Base-by-base conservation (phyloP, 129 eudicot species). In the sunflower (Helianthus annuus) region DNA sequence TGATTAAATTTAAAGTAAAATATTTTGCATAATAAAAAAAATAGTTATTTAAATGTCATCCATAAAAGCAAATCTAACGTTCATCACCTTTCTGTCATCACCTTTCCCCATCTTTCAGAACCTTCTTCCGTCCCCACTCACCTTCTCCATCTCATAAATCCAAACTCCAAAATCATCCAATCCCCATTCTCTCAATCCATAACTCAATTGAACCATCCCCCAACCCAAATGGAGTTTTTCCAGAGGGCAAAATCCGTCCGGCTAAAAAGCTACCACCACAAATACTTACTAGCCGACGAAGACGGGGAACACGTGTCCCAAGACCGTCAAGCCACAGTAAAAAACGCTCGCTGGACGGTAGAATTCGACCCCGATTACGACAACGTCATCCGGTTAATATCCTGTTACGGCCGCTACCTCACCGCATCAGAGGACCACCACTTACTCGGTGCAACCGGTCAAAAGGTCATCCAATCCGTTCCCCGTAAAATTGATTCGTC, bases 401-500 rank as follows among this genome's bases (percentile, higher is more conserved):
- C 91, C 15, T 81, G 88, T 69, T 85, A 46, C 34, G 85, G 80
- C 15, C 75, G 70, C 17, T 88, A 85, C 76, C 68, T 88, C 7
- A 88, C 91, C 8, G 96, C 96, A 11, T 76, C 89, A 11, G 87
- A 83, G 55, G 91, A 88, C 2, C 82, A 72, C 4, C 78, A 69
- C 46, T 68, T 79, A 11, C 86, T 88, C 17, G 91, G 91, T 3
- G 85, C 80, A 4, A 85, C 89, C 8, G 96, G 96, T 17, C 82
- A 78, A 54, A 83, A 79, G 39, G 91, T 86, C n/a, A 48, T 78
- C n/a, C 96, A 89, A 72, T 76, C 71, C 1, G 0, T 62, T 45
- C 91, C 86, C 1, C 42, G 38, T 3, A 83, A 58, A 66, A 7
- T 85, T 0, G 85, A 83, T 65, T 88, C 96, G 0, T 85, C 89